These are phyloP conservation scores for Penicillium fuscoglaucum DNA, from an alignment of 2,329 filamentous ascomycete species.

Conservation along the genomic window DNA sequence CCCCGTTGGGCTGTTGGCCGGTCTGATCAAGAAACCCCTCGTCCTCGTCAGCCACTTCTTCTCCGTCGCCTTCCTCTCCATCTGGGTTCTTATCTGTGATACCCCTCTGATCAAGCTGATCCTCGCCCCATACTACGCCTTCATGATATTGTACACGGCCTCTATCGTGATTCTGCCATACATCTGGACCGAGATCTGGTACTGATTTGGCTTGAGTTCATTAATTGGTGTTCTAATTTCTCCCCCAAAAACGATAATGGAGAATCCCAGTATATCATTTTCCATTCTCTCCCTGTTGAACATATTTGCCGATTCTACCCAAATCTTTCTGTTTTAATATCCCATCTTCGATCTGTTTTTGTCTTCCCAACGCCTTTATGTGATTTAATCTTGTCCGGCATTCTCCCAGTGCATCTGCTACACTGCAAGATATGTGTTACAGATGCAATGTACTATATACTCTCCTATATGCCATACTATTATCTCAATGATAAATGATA, in stretches of 20 bases:
- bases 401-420: neutral
- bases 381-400: slow-evolving; percentile 7
- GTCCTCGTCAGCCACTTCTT: slow-evolving; percentile 93
- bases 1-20: slow-evolving; percentile 78
- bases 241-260: neutral
- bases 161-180: slow-evolving; percentile 81
- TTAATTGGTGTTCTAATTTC: neutral
- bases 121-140: slow-evolving; percentile 62
- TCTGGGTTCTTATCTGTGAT: slow-evolving; percentile 66
- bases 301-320: neutral
- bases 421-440: neutral
- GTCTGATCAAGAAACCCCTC: slow-evolving; percentile 73
- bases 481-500: slow-evolving; percentile 11
- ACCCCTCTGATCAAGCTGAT: slow-evolving; percentile 60
- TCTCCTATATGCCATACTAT: slow-evolving; percentile 2
- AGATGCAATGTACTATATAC: slow-evolving; percentile 13
- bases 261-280: neutral
- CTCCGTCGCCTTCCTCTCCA: slow-evolving; percentile 81
- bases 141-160: slow-evolving; percentile 76
- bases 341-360: neutral
- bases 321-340: slow-evolving; percentile 16
- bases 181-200: slow-evolving; percentile 66
- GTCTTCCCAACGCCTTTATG: slow-evolving; percentile 5
- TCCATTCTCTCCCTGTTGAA: slow-evolving; percentile 9
- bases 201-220: slow-evolving; percentile 23